These are phyloP conservation scores for Didymella lethalis DNA, from an alignment of 2,329 filamentous ascomycete genomes.

Conservation along the genomic window DNA sequence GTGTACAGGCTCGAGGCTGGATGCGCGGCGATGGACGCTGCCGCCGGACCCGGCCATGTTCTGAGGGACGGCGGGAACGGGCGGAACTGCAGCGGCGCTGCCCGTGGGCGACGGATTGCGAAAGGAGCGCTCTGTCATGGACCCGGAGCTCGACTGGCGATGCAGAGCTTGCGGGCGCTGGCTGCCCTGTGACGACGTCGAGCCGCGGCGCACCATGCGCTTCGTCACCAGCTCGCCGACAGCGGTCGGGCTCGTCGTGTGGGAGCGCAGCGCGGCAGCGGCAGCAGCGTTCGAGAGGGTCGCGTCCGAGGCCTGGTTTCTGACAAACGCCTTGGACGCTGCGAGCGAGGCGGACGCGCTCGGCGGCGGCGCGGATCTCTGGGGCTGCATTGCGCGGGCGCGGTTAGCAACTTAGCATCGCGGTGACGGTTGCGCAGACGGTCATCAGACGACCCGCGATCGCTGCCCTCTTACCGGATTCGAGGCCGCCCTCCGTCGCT, in stretches of 20 bases:
- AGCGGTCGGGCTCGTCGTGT: slow-evolving; percentile 78
- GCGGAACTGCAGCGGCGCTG: slow-evolving; percentile 62
- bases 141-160: slow-evolving; percentile 70
- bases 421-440: slow-evolving; percentile 2
- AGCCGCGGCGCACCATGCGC: slow-evolving; percentile 77
- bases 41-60: slow-evolving; percentile 46
- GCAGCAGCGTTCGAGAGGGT: slow-evolving; percentile 85
- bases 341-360: slow-evolving; percentile 79
- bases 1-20: slow-evolving; percentile 60
- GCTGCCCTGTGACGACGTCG: slow-evolving; percentile 70
- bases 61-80: slow-evolving; percentile 76
- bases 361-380: slow-evolving; percentile 57
- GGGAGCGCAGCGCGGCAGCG: slow-evolving; percentile 80
- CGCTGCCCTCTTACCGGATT: slow-evolving; percentile 40
- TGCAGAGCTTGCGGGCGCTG: slow-evolving; percentile 50
- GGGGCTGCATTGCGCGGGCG: slow-evolving; percentile 38
- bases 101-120: slow-evolving; percentile 69
- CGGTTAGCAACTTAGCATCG: slow-evolving; percentile 35
- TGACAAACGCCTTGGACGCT: slow-evolving; percentile 81
- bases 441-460: slow-evolving; percentile 18
- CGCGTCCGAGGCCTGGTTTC: slow-evolving; percentile 67
- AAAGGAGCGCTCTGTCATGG: slow-evolving; percentile 90
- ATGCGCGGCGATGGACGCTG: slow-evolving; percentile 47
- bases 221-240: slow-evolving; percentile 88
- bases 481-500: slow-evolving; percentile 42